A percentile compares a stretch with the other conserved stretches of the same genome.
These are phyloP conservation scores for Ganoderma boninense DNA, from an alignment of 1,284 basidiomycete genomes.

Conservation along the genomic window DNA sequence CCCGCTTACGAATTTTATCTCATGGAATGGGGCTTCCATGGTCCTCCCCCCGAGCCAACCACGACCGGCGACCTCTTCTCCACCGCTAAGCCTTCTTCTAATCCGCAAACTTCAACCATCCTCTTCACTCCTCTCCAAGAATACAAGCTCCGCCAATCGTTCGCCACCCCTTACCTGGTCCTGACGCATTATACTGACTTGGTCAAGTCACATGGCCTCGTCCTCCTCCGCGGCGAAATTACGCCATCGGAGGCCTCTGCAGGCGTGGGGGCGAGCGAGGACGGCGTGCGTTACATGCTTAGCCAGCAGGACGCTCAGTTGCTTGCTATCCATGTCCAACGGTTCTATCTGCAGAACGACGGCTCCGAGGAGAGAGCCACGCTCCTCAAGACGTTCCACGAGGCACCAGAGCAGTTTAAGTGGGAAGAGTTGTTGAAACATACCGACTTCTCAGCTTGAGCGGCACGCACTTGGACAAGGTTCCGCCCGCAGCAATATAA, in stretches of 20 bases:
- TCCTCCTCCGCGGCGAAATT: slow-evolving; percentile 93
- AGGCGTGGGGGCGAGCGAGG: slow-evolving; percentile 31
- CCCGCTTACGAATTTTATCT: slow-evolving; percentile 86
- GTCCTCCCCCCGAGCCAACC: slow-evolving; percentile 61
- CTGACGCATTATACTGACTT: slow-evolving; percentile 95
- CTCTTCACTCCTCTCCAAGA: slow-evolving; percentile 95
- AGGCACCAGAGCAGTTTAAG: slow-evolving; percentile 73
- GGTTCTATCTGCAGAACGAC: slow-evolving; percentile 81
- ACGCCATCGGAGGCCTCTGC: slow-evolving; percentile 68
- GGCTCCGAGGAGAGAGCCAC: slow-evolving; percentile 48
- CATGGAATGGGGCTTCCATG: slow-evolving; percentile 87
- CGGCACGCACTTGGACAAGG: neutral
- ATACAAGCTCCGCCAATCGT: slow-evolving; percentile 89
- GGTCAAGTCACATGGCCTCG: slow-evolving; percentile 79
- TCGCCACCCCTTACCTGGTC: slow-evolving; percentile 91
- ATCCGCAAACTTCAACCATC: slow-evolving; percentile 71
- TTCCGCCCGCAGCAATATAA: neutral
- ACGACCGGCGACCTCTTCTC: slow-evolving; percentile 50
- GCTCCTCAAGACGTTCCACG: slow-evolving; percentile 76
- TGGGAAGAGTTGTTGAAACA: slow-evolving; percentile 76
- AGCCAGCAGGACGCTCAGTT: slow-evolving; percentile 84
- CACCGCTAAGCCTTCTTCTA: slow-evolving; percentile 44
- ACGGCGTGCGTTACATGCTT: slow-evolving; percentile 62
- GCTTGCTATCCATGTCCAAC: slow-evolving; percentile 80
- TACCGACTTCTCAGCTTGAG: slow-evolving; percentile 41